Percentiles rank a stretch among this genome's conserved stretches.
These are phyloP conservation scores for Ogataea nitratoaversa DNA, from an alignment of 805 yeast genomes.

Conservation along the genomic window DNA sequence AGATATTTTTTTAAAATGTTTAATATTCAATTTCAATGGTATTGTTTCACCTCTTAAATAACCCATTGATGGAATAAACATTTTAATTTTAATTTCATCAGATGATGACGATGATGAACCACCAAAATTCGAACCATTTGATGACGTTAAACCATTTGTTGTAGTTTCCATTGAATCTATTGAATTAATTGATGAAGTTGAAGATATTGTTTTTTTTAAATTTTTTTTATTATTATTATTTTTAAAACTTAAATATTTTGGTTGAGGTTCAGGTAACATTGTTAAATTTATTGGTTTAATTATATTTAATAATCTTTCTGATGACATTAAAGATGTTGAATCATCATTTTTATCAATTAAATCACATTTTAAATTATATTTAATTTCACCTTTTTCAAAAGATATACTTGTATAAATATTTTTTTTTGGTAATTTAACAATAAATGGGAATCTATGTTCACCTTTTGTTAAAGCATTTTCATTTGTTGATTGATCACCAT, in stretches of 20 bases:
- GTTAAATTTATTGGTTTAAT: conserved; percentile 75
- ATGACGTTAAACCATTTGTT: not conserved
- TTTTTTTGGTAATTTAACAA: conserved; percentile 72
- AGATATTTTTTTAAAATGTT: conserved; percentile 67
- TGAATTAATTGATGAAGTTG: conserved; percentile 38
- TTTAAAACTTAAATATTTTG: conserved; percentile 59
- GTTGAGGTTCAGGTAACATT: conserved; percentile 58
- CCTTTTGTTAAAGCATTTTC: conserved; percentile 56
- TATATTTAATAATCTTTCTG: conserved; percentile 57
- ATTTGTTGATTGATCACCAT: conserved; percentile 38
- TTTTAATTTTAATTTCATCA: conserved; percentile 29
- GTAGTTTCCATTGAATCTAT: conserved; percentile 11
- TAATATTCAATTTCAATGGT: conserved; percentile 62
- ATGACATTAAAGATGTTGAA: conserved; percentile 32
- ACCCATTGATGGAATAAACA: conserved; percentile 59
- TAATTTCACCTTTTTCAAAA: conserved; percentile 82
- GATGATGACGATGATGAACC: conserved; percentile 6
- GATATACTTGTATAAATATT: conserved; percentile 70
- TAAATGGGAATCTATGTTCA: conserved; percentile 84
- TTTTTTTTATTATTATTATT: conserved; percentile 36
- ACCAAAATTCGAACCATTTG: too few relatives aligned
- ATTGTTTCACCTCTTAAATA: conserved; percentile 75
- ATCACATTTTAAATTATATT: conserved; percentile 48
- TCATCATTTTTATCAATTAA: conserved; percentile 19
- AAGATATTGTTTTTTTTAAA: conserved; percentile 35